Conservation (phyloP, 192 early-diverging fungal genomes). For the Allomyces javanicus region DNA sequence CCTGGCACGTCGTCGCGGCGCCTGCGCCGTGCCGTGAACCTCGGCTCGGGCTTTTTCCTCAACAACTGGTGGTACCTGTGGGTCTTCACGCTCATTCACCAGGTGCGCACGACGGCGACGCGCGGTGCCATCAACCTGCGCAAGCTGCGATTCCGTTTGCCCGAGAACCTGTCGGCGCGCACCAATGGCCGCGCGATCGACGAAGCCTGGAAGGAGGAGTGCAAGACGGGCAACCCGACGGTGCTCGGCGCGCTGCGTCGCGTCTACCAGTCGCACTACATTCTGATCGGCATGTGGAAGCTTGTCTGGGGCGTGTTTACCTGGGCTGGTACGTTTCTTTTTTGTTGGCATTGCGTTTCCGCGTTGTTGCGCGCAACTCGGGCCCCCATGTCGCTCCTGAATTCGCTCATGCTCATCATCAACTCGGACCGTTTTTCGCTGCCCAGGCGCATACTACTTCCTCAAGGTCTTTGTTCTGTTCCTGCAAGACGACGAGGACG, state of each 20-base stretch:
- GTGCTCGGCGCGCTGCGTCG: conserved; percentile 19
- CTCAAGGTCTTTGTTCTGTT: conserved; percentile 20
- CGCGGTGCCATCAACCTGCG: background rate
- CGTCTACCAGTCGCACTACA: conserved; percentile 32
- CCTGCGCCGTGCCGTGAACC: background rate
- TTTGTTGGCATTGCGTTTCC: conserved; percentile 11
- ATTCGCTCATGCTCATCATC: too few relatives aligned
- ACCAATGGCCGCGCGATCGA: background rate
- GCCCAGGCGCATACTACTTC: conserved; percentile 34
- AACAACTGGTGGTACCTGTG: background rate
- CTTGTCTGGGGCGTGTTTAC: conserved; percentile 37
- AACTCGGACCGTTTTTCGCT: too few relatives aligned
- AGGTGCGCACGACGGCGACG: background rate
- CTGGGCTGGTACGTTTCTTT: conserved; percentile 32
- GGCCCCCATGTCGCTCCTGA: too few relatives aligned
- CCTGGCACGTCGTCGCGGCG: background rate
- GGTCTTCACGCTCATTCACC: background rate
- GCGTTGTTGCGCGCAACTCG: too few relatives aligned
- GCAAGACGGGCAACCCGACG: background rate
- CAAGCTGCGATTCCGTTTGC: background rate
- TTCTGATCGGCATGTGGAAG: conserved; percentile 38
- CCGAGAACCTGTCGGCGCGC: background rate
- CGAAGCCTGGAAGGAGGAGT: background rate
- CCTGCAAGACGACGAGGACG: conserved; percentile 12
- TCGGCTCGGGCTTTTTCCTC: background rate